Conservation (phyloP, 2,329 filamentous ascomycete genomes). For the Sporothrix pallida region DNA sequence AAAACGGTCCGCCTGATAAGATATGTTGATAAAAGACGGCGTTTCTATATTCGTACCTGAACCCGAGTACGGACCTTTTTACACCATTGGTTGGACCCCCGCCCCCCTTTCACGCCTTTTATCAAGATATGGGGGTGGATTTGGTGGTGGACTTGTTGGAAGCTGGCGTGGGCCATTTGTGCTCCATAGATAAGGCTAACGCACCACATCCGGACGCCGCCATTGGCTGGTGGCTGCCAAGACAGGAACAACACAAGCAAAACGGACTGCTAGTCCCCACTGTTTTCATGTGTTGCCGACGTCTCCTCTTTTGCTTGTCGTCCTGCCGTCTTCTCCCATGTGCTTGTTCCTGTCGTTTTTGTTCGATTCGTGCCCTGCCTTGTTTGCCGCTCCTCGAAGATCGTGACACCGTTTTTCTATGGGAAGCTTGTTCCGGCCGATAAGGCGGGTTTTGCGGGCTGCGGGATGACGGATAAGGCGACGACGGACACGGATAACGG, state of each 20-base stretch:
- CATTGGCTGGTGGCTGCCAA: background rate
- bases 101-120: background rate
- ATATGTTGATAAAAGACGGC: background rate
- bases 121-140: slow-evolving; percentile 8
- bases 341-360: background rate
- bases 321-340: background rate
- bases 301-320: background rate
- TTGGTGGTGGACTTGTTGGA: background rate
- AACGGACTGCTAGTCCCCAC: too few relatives aligned
- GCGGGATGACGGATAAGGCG: background rate
- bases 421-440: background rate
- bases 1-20: background rate
- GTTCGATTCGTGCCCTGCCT: background rate
- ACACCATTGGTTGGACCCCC: background rate
- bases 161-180: background rate
- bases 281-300: background rate
- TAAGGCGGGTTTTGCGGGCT: background rate
- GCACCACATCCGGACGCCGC: background rate
- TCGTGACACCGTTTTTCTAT: too few relatives aligned
- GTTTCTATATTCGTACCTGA: slow-evolving; percentile 15
- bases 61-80: too few relatives aligned
- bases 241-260: background rate
- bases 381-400: too few relatives aligned
- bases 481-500: background rate
- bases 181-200: slow-evolving; percentile 24